These are phyloP conservation scores for Castanea sativa DNA, from an alignment of 306 rosid genomes.

Conservation along the genomic window DNA sequence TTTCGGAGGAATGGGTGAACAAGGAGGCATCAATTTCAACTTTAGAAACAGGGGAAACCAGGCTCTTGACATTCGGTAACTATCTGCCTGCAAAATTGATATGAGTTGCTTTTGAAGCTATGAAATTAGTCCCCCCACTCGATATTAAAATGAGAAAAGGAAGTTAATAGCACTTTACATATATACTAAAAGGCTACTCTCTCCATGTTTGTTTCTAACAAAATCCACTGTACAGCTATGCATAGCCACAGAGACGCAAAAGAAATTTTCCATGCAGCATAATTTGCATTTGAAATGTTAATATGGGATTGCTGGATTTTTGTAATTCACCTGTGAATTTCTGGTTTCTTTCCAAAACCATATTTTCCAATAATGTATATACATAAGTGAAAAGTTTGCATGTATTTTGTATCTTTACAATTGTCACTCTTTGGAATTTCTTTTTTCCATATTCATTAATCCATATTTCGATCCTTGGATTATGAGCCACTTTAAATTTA, in stretches of 20 bases:
- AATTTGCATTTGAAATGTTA: background rate
- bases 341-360: background rate
- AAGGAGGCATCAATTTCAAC: conserved; percentile 62
- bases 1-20: conserved; percentile 59
- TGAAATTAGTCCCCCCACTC: background rate
- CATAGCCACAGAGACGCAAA: background rate
- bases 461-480: background rate
- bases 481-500: background rate
- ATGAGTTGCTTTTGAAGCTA: background rate
- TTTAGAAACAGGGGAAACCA: conserved; percentile 47
- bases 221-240: background rate
- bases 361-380: background rate
- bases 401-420: background rate
- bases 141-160: background rate
- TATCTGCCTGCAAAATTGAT: conserved; percentile 10
- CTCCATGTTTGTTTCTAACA: background rate
- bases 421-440: background rate
- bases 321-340: background rate
- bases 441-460: background rate
- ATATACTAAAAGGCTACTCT: background rate
- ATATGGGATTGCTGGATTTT: background rate
- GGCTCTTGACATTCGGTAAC: conserved; percentile 67
- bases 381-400: no score
- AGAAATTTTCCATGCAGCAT: background rate
- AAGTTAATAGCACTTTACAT: conserved; percentile 1